Evolutionary conservation across 768 basidiomycete species (phyloP).

Genomic region (Boletus insuetus): DNA sequence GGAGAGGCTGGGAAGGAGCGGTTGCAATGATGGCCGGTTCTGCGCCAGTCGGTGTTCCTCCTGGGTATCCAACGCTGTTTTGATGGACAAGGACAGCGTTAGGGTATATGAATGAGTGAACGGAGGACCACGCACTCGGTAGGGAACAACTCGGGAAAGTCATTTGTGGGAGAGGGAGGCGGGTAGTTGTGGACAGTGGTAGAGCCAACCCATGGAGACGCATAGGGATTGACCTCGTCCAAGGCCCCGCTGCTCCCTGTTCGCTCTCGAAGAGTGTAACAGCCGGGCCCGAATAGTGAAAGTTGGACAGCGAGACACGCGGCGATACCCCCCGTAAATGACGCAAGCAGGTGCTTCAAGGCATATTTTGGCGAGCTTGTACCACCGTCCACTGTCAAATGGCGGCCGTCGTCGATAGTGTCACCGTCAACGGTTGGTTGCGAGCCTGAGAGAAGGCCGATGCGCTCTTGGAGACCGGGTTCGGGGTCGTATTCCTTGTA

Average conservation of each 20-base stretch:
- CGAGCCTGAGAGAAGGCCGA: conserved; percentile 35
- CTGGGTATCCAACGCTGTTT: conserved; percentile 64
- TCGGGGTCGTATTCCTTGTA: conserved; percentile 36
- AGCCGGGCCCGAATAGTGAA: conserved; percentile 33
- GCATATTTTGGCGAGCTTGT: conserved; percentile 14
- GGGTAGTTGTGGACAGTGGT: conserved; percentile 69
- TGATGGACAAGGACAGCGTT: neutral
- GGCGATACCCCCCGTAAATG: conserved; percentile 54
- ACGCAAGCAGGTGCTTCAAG: conserved; percentile 38
- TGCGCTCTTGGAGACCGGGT: conserved; percentile 40
- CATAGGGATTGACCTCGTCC: conserved; percentile 37
- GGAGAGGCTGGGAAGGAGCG: conserved; percentile 75
- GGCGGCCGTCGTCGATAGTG: neutral
- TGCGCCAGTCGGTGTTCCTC: conserved; percentile 76
- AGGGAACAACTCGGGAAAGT: conserved; percentile 70
- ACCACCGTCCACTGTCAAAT: conserved; percentile 13
- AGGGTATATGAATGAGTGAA: neutral
- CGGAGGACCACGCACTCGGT: conserved; percentile 36
- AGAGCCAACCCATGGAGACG: conserved; percentile 70
- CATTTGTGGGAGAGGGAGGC: conserved; percentile 71
- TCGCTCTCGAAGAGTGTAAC: conserved; percentile 30
- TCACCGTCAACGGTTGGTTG: conserved; percentile 7
- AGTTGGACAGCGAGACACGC: conserved; percentile 51
- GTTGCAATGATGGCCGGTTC: conserved; percentile 72
- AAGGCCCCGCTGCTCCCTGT: neutral